Evolutionary conservation across 2,329 filamentous ascomycete species (phyloP), one percentile per base, ranked within the genome.

Genomic region (Elsinoe fawcettii): DNA sequence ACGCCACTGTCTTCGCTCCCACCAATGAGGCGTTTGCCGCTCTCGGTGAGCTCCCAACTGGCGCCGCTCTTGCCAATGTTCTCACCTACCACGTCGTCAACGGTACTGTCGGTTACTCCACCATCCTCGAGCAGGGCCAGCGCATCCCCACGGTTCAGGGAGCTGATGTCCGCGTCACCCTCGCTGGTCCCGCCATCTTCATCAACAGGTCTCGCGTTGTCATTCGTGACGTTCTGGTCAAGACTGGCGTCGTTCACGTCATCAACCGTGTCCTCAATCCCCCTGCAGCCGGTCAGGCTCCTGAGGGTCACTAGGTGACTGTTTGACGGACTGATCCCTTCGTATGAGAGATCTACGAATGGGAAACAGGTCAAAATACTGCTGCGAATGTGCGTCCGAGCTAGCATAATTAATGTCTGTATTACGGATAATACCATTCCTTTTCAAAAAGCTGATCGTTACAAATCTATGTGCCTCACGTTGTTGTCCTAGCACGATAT

Each of bases 1-100:
- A 83, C 64, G 62, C 87, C 36, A 87, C 84, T 56, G 74, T 87
- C 60, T 86, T 88, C 61, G 82, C 79, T 0, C 84, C 85, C 1
- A 76, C 73, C 65, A 83, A 86, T 66, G 71, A 72, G 1, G 83
- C 83, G 11, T 83, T 86, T 70, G 72, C 77, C 32, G 69, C 72
- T 20, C 66, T 82, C 8, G 66, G 69, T 23, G 74, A 75, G 57
- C 67, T 84, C 25, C 74, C 74, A 16, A 66, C 70, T 0, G 67
- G 75, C 3, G 68, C 80, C 9, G 49, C 49, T 39, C 72, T 86
- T 1, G 67, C 74, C 2, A 68, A 67, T 25, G 76, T 87, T 55
- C 73, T 88, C 27, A 70, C 75, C 25, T 88, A 88, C 70, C 85
- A 88, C 66, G 75, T 87, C 55, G 70, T 87, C 43, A 73, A 75